These are phyloP conservation scores for Scheffersomyces parashehatae DNA, from an alignment of 1,139 yeast genomes.

Conservation along the genomic window DNA sequence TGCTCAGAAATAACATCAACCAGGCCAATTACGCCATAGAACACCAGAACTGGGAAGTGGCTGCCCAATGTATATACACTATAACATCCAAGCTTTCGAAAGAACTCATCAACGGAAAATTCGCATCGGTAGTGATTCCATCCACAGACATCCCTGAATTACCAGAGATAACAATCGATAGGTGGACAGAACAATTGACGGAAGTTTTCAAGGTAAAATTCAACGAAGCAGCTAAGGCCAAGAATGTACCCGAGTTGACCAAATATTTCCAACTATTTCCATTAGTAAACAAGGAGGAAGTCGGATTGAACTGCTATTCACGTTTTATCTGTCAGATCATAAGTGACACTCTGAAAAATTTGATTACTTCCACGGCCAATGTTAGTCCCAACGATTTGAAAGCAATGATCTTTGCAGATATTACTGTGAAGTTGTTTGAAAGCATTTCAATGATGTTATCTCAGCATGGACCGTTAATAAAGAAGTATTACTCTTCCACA, in stretches of 20 bases:
- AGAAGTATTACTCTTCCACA: conserved; percentile 61
- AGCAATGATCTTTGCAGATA: conserved; percentile 61
- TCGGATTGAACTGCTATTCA: conserved; percentile 81
- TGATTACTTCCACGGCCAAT: conserved; percentile 46
- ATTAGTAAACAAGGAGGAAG: conserved; percentile 66
- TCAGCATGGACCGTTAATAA: conserved; percentile 82
- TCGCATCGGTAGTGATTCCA: conserved; percentile 85
- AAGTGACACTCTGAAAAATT: conserved; percentile 69
- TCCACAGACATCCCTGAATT: conserved; percentile 84
- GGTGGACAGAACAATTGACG: conserved; percentile 62
- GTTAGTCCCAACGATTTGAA: conserved; percentile 31
- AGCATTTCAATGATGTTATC: conserved; percentile 80
- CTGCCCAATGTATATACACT: conserved; percentile 62
- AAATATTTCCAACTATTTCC: conserved; percentile 87
- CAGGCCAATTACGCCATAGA: conserved; percentile 72
- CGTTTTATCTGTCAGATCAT: conserved; percentile 83
- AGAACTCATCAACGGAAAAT: conserved; percentile 58
- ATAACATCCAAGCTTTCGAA: conserved; percentile 56
- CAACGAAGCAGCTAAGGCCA: conserved; percentile 63
- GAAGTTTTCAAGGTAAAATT: conserved; percentile 62
- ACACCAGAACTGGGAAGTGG: conserved; percentile 66
- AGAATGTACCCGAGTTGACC: conserved; percentile 71
- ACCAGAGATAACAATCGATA: conserved; percentile 58
- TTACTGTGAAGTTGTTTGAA: conserved; percentile 76
- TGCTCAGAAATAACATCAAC: conserved; percentile 61